A percentile compares a stretch with the other conserved stretches of the same genome.
Evolutionary conservation across 2,329 filamentous ascomycete species (phyloP).

Genomic region (Esteya vermicola): DNA sequence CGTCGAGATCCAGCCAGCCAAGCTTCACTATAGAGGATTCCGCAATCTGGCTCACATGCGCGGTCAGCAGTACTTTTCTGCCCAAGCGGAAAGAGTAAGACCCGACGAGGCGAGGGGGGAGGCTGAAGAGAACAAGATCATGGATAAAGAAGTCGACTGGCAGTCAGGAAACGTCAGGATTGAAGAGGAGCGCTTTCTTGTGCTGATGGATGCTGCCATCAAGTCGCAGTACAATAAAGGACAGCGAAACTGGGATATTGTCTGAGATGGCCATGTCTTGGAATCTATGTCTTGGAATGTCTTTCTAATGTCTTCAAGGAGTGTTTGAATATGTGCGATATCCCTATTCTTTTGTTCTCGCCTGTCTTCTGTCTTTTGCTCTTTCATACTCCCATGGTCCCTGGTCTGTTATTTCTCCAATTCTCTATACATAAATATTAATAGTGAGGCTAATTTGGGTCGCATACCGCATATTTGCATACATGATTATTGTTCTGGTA

Average conservation of each 20-base stretch:
- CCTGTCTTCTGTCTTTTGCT: too few relatives aligned
- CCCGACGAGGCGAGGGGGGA: background rate
- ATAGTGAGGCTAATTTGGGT: too few relatives aligned
- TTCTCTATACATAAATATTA: too few relatives aligned
- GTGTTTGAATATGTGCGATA: too few relatives aligned
- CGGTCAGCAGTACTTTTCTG: conserved; percentile 22
- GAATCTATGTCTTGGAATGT: too few relatives aligned
- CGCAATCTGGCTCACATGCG: conserved; percentile 25
- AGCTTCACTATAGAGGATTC: conserved; percentile 22
- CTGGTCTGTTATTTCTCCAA: too few relatives aligned
- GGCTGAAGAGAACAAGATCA: background rate
- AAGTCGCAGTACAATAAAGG: conserved; percentile 6
- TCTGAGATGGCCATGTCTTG: too few relatives aligned
- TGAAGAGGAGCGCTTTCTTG: conserved; percentile 5
- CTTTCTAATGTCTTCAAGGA: too few relatives aligned
- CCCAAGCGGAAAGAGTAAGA: conserved; percentile 13
- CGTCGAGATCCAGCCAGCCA: conserved; percentile 24
- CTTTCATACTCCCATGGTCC: too few relatives aligned
- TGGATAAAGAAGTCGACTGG: background rate
- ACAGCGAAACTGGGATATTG: conserved; percentile 1
- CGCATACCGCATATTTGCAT: too few relatives aligned
- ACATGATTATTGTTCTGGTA: too few relatives aligned
- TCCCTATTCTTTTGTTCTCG: too few relatives aligned
- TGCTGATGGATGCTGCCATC: conserved; percentile 7
- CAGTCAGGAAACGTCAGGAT: conserved; percentile 6